A percentile compares a stretch with the other conserved stretches of the same genome.
Conservation (phyloP, 1,284 basidiomycete genomes). For the Fomes fomentarius region DNA sequence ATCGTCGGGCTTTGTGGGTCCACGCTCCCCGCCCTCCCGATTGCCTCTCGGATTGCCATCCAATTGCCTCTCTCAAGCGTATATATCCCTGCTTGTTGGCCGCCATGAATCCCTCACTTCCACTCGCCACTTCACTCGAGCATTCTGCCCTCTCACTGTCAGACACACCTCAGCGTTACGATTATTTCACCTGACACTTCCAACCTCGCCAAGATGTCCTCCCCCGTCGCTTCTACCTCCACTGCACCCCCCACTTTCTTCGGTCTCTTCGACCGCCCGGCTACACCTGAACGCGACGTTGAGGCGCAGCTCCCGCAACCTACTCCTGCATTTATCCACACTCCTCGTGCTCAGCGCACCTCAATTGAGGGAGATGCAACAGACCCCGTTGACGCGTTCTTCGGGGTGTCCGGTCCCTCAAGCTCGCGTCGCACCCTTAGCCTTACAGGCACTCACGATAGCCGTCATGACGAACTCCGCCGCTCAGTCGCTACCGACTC, state of each 20-base stretch:
- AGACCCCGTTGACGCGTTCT: conserved; percentile 35
- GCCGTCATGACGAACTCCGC: conserved; percentile 30
- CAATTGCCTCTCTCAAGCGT: conserved; percentile 4
- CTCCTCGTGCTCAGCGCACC: conserved; percentile 11
- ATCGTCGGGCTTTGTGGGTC: background rate
- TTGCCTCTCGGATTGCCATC: conserved; percentile 8
- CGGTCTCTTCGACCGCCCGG: conserved; percentile 10
- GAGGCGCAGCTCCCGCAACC: conserved; percentile 14
- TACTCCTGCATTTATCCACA: conserved; percentile 7
- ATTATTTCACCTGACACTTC: background rate
- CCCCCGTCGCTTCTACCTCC: conserved; percentile 10
- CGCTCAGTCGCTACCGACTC: conserved; percentile 4
- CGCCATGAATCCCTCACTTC: conserved; percentile 13
- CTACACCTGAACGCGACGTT: background rate
- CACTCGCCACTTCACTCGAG: background rate
- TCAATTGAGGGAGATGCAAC: conserved; percentile 18
- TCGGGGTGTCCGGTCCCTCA: conserved; percentile 26
- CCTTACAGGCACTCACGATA: conserved; percentile 28
- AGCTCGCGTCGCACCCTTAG: conserved; percentile 18
- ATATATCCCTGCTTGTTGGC: conserved; percentile 6
- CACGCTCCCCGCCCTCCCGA: background rate
- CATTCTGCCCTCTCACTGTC: background rate
- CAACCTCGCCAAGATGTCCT: conserved; percentile 7
- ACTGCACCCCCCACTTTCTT: conserved; percentile 11
- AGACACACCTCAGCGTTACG: background rate